phyloP scores from a whole-genome alignment of 2,329 filamentous ascomycete species.

The Nothophaeocryptopus gaeumannii region DNA sequence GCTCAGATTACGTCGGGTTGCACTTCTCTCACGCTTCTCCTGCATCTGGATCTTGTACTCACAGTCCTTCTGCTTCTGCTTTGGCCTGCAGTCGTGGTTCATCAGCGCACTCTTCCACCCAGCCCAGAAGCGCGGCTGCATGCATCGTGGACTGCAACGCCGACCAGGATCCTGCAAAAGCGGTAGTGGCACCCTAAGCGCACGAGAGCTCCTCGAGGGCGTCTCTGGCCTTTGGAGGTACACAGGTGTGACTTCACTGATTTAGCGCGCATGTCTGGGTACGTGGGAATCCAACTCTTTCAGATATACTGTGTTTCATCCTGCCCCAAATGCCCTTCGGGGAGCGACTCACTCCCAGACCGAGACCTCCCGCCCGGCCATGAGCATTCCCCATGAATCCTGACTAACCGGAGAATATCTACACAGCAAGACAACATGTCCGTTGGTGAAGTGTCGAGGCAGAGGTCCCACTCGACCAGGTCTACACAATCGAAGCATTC shows the following conservation, averaged over 20 bases:
- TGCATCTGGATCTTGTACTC: conserved; percentile 9
- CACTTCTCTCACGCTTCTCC: conserved; percentile 17
- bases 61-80: conserved; percentile 21
- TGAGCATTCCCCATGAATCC: conserved; percentile 15
- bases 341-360: conserved; percentile 23
- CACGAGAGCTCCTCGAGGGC: conserved; percentile 28
- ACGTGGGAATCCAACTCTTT: conserved; percentile 25
- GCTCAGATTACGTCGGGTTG: conserved; percentile 26
- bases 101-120: not conserved
- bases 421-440: conserved; percentile 41
- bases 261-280: conserved; percentile 36
- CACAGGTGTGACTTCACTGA: conserved; percentile 27
- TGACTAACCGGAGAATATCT: conserved; percentile 24
- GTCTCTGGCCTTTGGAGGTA: conserved; percentile 16
- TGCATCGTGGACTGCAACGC: conserved; percentile 36
- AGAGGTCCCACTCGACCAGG: conserved; percentile 36
- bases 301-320: conserved; percentile 26
- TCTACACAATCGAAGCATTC: conserved; percentile 11
- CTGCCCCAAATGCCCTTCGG: conserved; percentile 22
- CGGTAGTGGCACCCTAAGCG: conserved; percentile 25
- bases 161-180: conserved; percentile 21
- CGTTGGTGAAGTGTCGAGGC: conserved; percentile 39
- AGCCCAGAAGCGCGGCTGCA: conserved; percentile 39
- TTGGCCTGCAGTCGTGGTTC: conserved; percentile 23
- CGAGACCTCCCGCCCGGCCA: conserved; percentile 23